A percentile compares a stretch with the other conserved stretches of the same genome.
Evolutionary conservation across 75 land plant genomes (phyloP).

Genomic region (Sequoiadendron giganteum): DNA sequence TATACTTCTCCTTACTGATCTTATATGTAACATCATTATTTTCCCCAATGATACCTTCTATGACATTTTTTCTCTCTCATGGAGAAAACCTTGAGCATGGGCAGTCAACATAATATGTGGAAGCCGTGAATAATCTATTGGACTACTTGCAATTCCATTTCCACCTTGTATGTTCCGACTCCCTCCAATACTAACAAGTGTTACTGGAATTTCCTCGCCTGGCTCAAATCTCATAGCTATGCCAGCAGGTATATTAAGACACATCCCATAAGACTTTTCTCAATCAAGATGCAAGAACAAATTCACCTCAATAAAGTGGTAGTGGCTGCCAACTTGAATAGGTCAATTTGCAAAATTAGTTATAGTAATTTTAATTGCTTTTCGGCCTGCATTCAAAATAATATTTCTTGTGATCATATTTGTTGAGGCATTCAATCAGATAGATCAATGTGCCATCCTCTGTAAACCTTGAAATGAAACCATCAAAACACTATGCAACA

Average conservation of each 20-base stretch:
- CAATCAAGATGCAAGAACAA: constrained; percentile 72
- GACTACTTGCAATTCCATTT: too few relatives aligned
- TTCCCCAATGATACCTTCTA: constrained; percentile 55
- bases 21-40: constrained; percentile 26
- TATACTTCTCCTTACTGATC: constrained; percentile 70
- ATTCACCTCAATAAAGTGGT: constrained; percentile 94
- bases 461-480: too few relatives aligned
- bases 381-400: too few relatives aligned
- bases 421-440: too few relatives aligned
- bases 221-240: constrained; percentile 38
- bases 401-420: too few relatives aligned
- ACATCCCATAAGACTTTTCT: constrained; percentile 96
- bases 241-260: constrained; percentile 94
- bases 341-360: too few relatives aligned
- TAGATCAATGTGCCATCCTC: too few relatives aligned
- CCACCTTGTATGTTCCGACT: constrained; percentile 70
- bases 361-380: too few relatives aligned
- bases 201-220: constrained; percentile 74
- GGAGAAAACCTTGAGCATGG: constrained; percentile 34
- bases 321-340: constrained; percentile 88
- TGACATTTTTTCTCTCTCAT: constrained; percentile 41
- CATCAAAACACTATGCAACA: too few relatives aligned
- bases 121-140: constrained; percentile 36
- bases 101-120: constrained; percentile 40
- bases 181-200: constrained; percentile 87